These are phyloP conservation scores for Sphaerulina musiva DNA, from an alignment of 2,329 filamentous ascomycete genomes.

Conservation along the genomic window DNA sequence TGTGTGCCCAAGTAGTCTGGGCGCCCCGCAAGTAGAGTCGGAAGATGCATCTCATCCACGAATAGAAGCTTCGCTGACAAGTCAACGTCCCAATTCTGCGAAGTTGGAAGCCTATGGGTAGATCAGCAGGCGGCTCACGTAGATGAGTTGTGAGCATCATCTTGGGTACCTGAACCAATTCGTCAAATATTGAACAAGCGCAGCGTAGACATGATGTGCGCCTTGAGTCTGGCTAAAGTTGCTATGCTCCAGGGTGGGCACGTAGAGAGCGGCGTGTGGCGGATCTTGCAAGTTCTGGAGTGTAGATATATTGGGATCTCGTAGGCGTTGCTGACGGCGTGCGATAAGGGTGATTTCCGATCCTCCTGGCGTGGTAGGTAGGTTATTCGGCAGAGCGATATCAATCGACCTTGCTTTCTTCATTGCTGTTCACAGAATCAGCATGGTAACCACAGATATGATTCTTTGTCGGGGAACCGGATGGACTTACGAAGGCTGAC, in stretches of 20 bases:
- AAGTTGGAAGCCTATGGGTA: conserved; percentile 10
- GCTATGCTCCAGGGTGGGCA: conserved; percentile 20
- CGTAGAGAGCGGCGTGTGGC: conserved; percentile 23
- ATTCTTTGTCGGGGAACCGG: background rate
- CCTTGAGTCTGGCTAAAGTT: conserved; percentile 21
- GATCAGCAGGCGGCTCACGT: too few relatives aligned
- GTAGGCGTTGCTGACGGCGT: conserved; percentile 20
- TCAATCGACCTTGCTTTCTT: conserved; percentile 31
- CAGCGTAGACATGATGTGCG: conserved; percentile 19
- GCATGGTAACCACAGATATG: conserved; percentile 21
- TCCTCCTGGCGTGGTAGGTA: background rate
- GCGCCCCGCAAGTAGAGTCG: conserved; percentile 15
- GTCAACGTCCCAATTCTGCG: conserved; percentile 23
- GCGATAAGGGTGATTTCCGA: conserved; percentile 1
- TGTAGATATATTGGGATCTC: conserved; percentile 38
- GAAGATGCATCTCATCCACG: conserved; percentile 24
- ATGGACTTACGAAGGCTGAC: conserved; percentile 13
- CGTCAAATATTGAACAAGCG: conserved; percentile 21
- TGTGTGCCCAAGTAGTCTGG: conserved; percentile 15
- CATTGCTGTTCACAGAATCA: conserved; percentile 31
- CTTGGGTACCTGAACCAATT: conserved; percentile 17
- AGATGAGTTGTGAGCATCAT: too few relatives aligned
- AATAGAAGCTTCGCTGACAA: conserved; percentile 20
- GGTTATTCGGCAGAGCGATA: background rate
- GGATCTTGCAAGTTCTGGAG: conserved; percentile 39